A percentile compares a stretch with the other conserved stretches of the same genome.
These are phyloP conservation scores for Larix kaempferi DNA, from an alignment of 75 land plant species.

Conservation along the genomic window DNA sequence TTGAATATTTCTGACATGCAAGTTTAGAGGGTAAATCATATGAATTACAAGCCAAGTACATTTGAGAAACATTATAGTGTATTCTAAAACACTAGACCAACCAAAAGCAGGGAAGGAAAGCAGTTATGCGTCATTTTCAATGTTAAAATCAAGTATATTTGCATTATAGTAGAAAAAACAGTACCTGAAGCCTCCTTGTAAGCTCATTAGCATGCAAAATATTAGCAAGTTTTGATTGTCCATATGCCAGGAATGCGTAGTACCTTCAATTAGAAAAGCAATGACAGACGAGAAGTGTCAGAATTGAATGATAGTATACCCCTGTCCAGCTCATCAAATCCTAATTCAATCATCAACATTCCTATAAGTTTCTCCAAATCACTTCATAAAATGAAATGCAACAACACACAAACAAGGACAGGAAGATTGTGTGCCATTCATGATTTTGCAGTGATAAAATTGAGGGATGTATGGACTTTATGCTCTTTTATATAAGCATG, in stretches of 20 bases:
- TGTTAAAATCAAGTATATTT: not conserved
- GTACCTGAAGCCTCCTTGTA: slow-evolving; percentile 48
- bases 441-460: no score
- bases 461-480: no score
- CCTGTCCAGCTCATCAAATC: no score
- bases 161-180: not conserved
- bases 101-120: not conserved
- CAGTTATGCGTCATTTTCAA: not conserved
- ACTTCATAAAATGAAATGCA: not conserved
- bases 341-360: no score
- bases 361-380: no score
- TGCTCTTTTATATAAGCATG: not conserved
- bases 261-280: slow-evolving; percentile 27
- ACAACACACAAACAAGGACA: not conserved
- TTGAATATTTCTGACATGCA: no score
- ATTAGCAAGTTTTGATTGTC: slow-evolving; percentile 68
- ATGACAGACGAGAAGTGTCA: not conserved
- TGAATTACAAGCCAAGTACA: not conserved
- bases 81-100: not conserved
- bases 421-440: no score
- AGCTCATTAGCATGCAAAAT: slow-evolving; percentile 65
- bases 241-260: slow-evolving; percentile 32
- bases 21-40: no score
- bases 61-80: not conserved
- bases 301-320: no score